These are phyloP conservation scores for Carpinus fangiana DNA, from an alignment of 306 rosid genomes.

Conservation along the genomic window DNA sequence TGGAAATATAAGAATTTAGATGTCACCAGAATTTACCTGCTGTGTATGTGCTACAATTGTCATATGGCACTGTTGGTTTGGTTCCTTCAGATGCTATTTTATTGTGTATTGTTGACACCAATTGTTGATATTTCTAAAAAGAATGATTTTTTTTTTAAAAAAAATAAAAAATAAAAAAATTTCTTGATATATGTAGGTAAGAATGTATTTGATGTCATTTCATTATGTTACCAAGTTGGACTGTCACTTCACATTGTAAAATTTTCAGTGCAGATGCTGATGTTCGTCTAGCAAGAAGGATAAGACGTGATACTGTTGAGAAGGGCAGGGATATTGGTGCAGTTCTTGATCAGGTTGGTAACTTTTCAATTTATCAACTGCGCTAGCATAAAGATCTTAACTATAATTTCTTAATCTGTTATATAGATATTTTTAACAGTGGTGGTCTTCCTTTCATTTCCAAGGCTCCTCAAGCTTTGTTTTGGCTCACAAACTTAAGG, in stretches of 20 bases:
- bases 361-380: constrained; percentile 26
- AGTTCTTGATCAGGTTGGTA: constrained; percentile 92
- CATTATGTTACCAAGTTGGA: constrained; percentile 43
- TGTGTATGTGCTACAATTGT: background rate
- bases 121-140: background rate
- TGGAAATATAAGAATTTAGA: background rate
- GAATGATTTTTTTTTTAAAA: background rate
- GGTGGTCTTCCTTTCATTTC: no score
- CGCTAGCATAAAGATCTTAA: constrained; percentile 3
- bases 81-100: constrained; percentile 19
- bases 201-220: background rate
- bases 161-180: background rate
- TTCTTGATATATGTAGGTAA: constrained; percentile 19
- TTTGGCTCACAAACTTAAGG: no score
- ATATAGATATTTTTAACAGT: no score
- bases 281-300: constrained; percentile 97
- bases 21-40: background rate
- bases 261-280: constrained; percentile 99
- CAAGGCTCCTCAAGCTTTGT: no score
- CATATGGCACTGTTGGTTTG: background rate
- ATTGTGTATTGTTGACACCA: background rate
- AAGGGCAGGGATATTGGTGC: constrained; percentile 83
- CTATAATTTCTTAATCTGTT: constrained; percentile 2
- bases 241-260: constrained; percentile 65
- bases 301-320: constrained; percentile 85